Base-by-base conservation (phyloP, 305 asterid genomes). In the Solanum hybrid region DNA sequence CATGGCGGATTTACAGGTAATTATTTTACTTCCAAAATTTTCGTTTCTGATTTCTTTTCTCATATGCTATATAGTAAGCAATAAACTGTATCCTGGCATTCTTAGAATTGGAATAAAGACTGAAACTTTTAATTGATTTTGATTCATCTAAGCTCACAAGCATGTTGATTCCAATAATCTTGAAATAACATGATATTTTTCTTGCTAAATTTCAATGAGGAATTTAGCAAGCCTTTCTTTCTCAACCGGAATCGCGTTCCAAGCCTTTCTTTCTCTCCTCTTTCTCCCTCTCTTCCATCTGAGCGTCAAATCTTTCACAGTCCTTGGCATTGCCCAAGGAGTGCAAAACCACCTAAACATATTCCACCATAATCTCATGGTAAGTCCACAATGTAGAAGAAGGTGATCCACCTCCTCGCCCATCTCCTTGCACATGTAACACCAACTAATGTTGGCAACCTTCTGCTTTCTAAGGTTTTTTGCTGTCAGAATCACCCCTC, bases 1-100 rank as follows among this genome's bases (percentile, higher is more conserved):
- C 99, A 5, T 98, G 99, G 99, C 98, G 99, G 84, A 95, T 97
- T 90, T 98, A 96, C 79, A 98, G 99, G 99, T 96, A 87, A 91
- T 81, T 73, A 0, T 57, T 64, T 42, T 16, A n/a, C 84, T 89
- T 10, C 11, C 39, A 8, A 83, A 83, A 18, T 83, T 82, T 83
- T 13, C 71, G 0, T 28, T 26, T 37, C 76, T 89, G 33, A 24
- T 79, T 87, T 86, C 39, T 42, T 11, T 88, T 73, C 33, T 87
- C 51, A 86, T 51, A 74, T 91, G 7, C 57, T 42, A 34, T 87
- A 61, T 24, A 40, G 37, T 82, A 28, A 51, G 39, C 87, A 46
- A 46, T 37, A 64, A 84, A 20, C 20, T 84, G 40, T 20, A 46
- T 46, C 75, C 74, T 46, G 87, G 4, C 18, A 57, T 7, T 28